These are phyloP conservation scores for Solanum clarkiae DNA, from an alignment of 257 asterid species.

Conservation along the genomic window DNA sequence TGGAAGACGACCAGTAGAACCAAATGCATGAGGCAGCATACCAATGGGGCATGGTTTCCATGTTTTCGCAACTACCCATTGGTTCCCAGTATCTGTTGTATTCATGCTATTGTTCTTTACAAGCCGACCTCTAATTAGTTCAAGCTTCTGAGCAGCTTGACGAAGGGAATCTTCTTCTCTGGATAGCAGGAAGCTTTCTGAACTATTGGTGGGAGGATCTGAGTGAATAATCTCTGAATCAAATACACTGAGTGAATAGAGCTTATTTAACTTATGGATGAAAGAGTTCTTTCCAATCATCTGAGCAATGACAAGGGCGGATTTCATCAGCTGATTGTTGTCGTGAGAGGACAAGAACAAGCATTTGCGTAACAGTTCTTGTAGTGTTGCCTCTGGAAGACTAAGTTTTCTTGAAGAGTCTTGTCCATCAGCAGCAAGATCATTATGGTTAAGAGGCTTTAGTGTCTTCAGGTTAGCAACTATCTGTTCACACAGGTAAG, in stretches of 20 bases:
- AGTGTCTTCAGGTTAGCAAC: conserved; percentile 26
- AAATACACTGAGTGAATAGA: conserved; percentile 16
- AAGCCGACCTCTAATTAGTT: conserved; percentile 14
- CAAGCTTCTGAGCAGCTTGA: conserved; percentile 37
- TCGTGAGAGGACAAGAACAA: conserved; percentile 32
- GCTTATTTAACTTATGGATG: conserved; percentile 45
- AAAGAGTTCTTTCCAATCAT: conserved; percentile 34
- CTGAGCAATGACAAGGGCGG: conserved; percentile 40
- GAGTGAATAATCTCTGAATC: conserved; percentile 4
- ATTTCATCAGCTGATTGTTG: conserved; percentile 28
- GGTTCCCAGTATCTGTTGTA: conserved; percentile 10
- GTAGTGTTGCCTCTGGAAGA: conserved; percentile 23
- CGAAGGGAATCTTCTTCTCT: conserved; percentile 32
- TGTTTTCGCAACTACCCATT: conserved; percentile 39
- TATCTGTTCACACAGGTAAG: conserved; percentile 45
- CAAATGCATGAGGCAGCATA: conserved; percentile 47
- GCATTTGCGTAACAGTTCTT: conserved; percentile 46
- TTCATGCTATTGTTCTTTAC: conserved; percentile 13
- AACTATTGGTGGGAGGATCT: neutral
- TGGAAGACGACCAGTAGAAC: conserved; percentile 53
- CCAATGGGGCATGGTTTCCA: conserved; percentile 87
- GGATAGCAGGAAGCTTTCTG: conserved; percentile 21
- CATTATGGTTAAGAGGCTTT: conserved; percentile 9
- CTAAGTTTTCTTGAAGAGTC: conserved; percentile 12
- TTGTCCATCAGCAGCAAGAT: conserved; percentile 20